Evolutionary conservation across 2,329 filamentous ascomycete genomes (phyloP), one percentile per base, ranked within the genome.

Genomic region (Moelleriella libera): DNA sequence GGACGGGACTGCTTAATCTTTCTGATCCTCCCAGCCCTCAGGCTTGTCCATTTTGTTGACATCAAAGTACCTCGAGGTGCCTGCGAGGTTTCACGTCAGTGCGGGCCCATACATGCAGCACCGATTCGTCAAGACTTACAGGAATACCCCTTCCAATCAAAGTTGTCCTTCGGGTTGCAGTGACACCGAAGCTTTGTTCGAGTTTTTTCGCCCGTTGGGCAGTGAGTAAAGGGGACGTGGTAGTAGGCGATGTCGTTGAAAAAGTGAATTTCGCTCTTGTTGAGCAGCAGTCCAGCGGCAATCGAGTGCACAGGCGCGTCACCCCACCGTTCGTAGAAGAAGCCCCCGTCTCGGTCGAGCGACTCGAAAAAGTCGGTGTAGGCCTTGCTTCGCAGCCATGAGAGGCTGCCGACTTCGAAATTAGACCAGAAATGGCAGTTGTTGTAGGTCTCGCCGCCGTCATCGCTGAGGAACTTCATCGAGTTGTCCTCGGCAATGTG

Each of bases 371-470:
- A 98, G 67, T 97, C 90, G 43, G 83, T 69, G 68, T 98, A 98
- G 28, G 85, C 76, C 63, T 89, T 73, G 54, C 87, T 92, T 54
- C 92, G 83, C 47, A 98, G 78, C 88, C 92, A 98, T 59, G 94
- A 78, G 40, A 98, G 75, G 67, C 84, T 94, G 54, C 90, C 92
- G 56, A 98, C 83, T 66, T 98, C 92, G 57, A 98, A 98, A 73
- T 98, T 98, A 60, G 90, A 97, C 92, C 92, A 98, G 85, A 98
- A 96, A 65, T 98, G 92, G 71, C 92, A 98, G 64, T 89, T 81
- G 71, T 97, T 98, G 72, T 97, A 98, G 6, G 78, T 88, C 50
- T 92, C 82, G 51, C 94, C 92, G 47, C 79, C 82, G 57, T 98
- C 89, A 57, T 96, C 88, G 61, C 87, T 94, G 58, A 98, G 69